phyloP scores from a whole-genome alignment of 345 rosid species.

The rapeseed (Brassica napus) region Da-Ae NC_063445.1:3093001-3093500 shows the following conservation, averaged over 20 bases:
- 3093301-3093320: conserved; percentile 54
- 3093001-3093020: conserved; percentile 28
- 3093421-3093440: conserved; percentile 71
- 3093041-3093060: conserved; percentile 55
- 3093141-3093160: conserved; percentile 46
- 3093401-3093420: conserved; percentile 54
- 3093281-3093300: conserved; percentile 50
- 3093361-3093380: conserved; percentile 49
- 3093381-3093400: conserved; percentile 46
- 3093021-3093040: conserved; percentile 60
- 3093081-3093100: conserved; percentile 55
- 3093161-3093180: conserved; percentile 49
- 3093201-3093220: conserved; percentile 36
- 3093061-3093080: conserved; percentile 53
- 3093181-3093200: conserved; percentile 42
- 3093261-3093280: conserved; percentile 66
- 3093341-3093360: conserved; percentile 48
- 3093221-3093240: conserved; percentile 25
- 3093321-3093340: conserved; percentile 55
- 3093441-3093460: conserved; percentile 50
- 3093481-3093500: background rate
- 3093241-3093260: conserved; percentile 45
- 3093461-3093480: conserved; percentile 15
- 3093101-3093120: conserved; percentile 57
- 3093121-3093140: conserved; percentile 45